Evolutionary conservation across 2,329 filamentous ascomycete species (phyloP), one percentile per base, ranked within the genome.

Genomic region (Orbilia blumenaviensis): DNA sequence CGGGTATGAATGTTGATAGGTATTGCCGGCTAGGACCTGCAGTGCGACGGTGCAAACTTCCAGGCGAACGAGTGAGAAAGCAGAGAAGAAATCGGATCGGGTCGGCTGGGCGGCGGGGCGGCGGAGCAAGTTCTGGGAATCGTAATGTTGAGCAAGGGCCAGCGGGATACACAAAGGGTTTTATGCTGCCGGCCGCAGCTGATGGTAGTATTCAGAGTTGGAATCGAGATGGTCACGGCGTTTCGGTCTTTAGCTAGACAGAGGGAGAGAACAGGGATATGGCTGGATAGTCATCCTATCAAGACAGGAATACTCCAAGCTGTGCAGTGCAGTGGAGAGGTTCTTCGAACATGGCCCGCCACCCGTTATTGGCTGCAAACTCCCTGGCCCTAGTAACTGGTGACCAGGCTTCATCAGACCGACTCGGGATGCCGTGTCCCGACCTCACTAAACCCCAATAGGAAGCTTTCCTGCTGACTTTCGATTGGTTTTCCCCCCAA

Each of bases 381-480:
- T 12, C 18, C 50, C 50, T 56, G 16, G 29, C 23, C 27, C 48
- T 52, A n/a, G 48, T 36, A 56, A 5, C 50, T 56, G 32, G 29
- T 56, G 52, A 38, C 52, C 52, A 38, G 52, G 52, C 52, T 56
- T 56, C 52, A 56, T 36, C 29, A 56, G 52, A 56, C 52, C 52
- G 32, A 38, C 32, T 56, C 52, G 52, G 52, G 29, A 56, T 56
- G 52, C 52, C 52, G 52, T 38, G 52, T 56, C 32, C 52, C 52
- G 52, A 38, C 32, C n/a, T 32, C 32, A 23, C 52, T 56, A 56
- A 18, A 4, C 52, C 32, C 18, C 18, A 56, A 56, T 38, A 38
- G 52, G 52, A 56, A 56, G 16, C 32, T 23, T 56, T 56, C 52
- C 52, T 56, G 29, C 52, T 56, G 52, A 38, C 52, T 32, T 34